Conservation (phyloP, 2,329 filamentous ascomycete species). For the Colletotrichum caudatum region DNA sequence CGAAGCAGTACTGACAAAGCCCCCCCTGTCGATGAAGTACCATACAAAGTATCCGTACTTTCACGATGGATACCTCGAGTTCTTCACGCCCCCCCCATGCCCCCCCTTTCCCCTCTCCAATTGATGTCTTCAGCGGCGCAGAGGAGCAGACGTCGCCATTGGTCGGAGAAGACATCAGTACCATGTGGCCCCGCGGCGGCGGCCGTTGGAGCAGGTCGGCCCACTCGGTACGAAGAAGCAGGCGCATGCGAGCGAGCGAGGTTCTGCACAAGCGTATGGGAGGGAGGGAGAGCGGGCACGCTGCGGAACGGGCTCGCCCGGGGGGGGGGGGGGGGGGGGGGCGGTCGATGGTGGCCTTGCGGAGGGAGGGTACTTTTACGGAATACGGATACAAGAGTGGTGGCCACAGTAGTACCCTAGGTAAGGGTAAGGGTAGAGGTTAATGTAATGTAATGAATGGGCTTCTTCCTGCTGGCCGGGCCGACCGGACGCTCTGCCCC, state of each 20-base stretch:
- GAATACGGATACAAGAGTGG: not conserved
- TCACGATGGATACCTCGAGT: not conserved
- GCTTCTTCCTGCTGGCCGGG: constrained; percentile 1
- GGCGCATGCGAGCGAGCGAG: not conserved
- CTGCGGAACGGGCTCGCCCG: constrained; percentile 27
- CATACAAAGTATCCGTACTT: not conserved
- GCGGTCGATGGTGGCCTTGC: not conserved
- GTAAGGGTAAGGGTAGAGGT: no score
- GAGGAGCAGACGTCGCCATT: not conserved
- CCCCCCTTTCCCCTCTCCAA: constrained; percentile 4
- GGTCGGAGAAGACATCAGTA: not conserved
- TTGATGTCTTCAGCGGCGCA: not conserved
- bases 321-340: no score
- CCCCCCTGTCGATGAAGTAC: constrained; percentile 19
- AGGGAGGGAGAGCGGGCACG: constrained; percentile 25
- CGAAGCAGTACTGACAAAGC: constrained; percentile 1
- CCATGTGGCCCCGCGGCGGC: constrained; percentile 9
- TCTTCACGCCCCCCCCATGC: constrained; percentile 19
- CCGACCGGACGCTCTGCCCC: constrained; percentile 7
- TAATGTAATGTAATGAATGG: not conserved
- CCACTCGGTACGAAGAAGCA: not conserved
- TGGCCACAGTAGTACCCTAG: no score
- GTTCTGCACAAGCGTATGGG: constrained; percentile 15
- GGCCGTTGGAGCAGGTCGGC: not conserved
- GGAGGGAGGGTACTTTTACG: not conserved